A percentile compares a stretch with the other conserved stretches of the same genome.
Evolutionary conservation across 129 eudicot genomes (phyloP).

Genomic region (Escallonia herrerae): DNA sequence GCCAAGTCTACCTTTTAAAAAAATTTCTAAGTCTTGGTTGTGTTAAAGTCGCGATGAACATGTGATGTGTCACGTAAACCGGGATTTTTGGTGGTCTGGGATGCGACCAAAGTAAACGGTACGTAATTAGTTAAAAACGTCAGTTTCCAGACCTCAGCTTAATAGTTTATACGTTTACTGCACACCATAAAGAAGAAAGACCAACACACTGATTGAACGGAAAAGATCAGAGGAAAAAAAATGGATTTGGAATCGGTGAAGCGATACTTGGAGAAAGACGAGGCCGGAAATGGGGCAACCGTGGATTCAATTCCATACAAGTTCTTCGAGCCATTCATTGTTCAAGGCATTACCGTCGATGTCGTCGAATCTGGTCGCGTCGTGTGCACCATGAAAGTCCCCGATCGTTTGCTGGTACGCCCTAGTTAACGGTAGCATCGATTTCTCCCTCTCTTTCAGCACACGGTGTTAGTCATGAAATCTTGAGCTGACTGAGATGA

Average conservation of each 20-base stretch:
- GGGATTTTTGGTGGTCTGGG: too few species aligned
- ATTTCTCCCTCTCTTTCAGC: neutral
- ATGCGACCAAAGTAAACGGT: too few species aligned
- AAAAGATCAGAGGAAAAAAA: neutral
- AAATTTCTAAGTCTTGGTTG: too few species aligned
- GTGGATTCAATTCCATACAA: conserved; percentile 53
- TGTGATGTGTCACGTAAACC: too few species aligned
- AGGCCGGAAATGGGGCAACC: conserved; percentile 19
- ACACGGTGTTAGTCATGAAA: neutral
- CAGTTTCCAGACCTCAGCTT: too few species aligned
- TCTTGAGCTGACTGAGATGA: neutral
- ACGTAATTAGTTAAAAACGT: too few species aligned
- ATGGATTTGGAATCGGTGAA: conserved; percentile 59
- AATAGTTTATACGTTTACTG: too few species aligned
- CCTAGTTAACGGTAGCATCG: neutral
- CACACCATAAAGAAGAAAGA: too few species aligned
- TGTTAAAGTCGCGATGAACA: too few species aligned
- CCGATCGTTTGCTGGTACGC: conserved; percentile 65
- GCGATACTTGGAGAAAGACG: conserved; percentile 41
- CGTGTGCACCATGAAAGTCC: conserved; percentile 80
- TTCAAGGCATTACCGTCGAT: conserved; percentile 55
- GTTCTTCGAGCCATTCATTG: conserved; percentile 68
- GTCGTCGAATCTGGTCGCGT: conserved; percentile 69
- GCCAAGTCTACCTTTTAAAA: too few species aligned
- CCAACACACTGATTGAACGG: too few species aligned